Percentiles rank a stretch among this genome's conserved stretches.
These are phyloP conservation scores for Cryphonectria radicalis DNA, from an alignment of 2,329 filamentous ascomycete species.

Conservation along the genomic window DNA sequence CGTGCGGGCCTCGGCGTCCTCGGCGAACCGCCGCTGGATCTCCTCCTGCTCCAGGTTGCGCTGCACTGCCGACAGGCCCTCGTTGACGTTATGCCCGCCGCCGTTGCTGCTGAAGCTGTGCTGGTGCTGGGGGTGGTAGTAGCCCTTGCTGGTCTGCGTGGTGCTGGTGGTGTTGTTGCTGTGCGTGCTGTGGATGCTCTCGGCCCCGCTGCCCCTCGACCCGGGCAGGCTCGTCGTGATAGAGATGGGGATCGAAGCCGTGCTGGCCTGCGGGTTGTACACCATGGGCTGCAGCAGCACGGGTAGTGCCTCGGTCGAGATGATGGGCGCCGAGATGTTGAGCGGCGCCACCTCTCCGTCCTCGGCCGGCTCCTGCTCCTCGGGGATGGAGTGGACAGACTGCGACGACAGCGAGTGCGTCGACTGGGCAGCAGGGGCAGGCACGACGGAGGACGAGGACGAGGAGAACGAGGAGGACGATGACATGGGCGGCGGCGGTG, in stretches of 20 bases:
- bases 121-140: neutral
- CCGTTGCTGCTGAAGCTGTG: constrained; percentile 17
- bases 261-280: constrained; percentile 50
- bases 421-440: constrained; percentile 9
- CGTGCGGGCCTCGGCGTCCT: constrained; percentile 59
- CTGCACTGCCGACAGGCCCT: constrained; percentile 60
- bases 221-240: constrained; percentile 31
- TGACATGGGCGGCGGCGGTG: constrained; percentile 29
- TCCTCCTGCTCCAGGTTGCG: constrained; percentile 62
- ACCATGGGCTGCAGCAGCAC: constrained; percentile 60
- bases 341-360: constrained; percentile 30
- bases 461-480: neutral
- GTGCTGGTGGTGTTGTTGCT: neutral
- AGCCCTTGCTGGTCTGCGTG: neutral
- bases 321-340: constrained; percentile 55
- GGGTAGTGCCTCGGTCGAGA: constrained; percentile 52
- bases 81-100: constrained; percentile 39
- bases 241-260: constrained; percentile 24
- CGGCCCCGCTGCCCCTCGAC: constrained; percentile 19
- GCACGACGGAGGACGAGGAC: neutral
- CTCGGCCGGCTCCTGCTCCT: constrained; percentile 11
- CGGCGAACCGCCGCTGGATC: constrained; percentile 58
- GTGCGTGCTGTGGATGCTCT: constrained; percentile 11
- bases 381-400: constrained; percentile 10
- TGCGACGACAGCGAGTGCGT: constrained; percentile 29